These are phyloP conservation scores for Phytophthora palmivora DNA, from an alignment of 352 stramenopile genomes.

Conservation along the genomic window DNA sequence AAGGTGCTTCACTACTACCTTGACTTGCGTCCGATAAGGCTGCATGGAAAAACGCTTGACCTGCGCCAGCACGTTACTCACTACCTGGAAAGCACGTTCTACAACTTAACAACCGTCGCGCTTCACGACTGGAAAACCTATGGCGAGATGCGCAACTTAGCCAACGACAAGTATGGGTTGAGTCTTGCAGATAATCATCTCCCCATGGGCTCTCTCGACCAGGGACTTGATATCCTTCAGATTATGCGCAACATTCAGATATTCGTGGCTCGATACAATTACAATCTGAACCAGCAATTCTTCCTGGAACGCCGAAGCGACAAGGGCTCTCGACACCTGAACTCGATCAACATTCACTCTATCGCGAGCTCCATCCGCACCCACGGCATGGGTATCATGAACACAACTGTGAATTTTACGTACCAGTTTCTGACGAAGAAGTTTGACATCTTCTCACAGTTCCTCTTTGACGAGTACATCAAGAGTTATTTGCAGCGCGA, in stretches of 20 bases:
- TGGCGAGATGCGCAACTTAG: slow-evolving; percentile 93
- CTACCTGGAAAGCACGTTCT: slow-evolving; percentile 96
- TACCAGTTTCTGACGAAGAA: slow-evolving; percentile 95
- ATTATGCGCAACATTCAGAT: slow-evolving; percentile 97
- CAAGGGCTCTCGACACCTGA: slow-evolving; percentile 92
- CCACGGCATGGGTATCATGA: slow-evolving; percentile 96
- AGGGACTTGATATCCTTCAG: slow-evolving; percentile 94
- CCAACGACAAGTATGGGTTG: slow-evolving; percentile 93
- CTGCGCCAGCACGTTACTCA: slow-evolving; percentile 88
- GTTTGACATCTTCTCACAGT: slow-evolving; percentile 92
- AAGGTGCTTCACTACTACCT: slow-evolving; percentile 90
- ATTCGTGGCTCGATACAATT: slow-evolving; percentile 93
- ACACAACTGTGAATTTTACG: slow-evolving; percentile 96
- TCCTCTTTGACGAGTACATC: slow-evolving; percentile 95
- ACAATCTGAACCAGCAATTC: slow-evolving; percentile 96
- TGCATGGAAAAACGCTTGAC: slow-evolving; percentile 91
- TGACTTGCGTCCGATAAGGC: slow-evolving; percentile 83
- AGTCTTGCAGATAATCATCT: slow-evolving; percentile 92
- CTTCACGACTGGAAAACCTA: slow-evolving; percentile 97
- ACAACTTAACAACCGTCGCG: slow-evolving; percentile 94
- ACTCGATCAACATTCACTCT: slow-evolving; percentile 94
- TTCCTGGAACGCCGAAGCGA: slow-evolving; percentile 94
- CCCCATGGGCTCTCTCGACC: slow-evolving; percentile 93
- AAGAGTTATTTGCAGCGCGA: slow-evolving; percentile 94
- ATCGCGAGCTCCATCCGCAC: slow-evolving; percentile 92